phyloP scores from a whole-genome alignment of 768 basidiomycete genomes.

The Hypsizygus marmoreus region DNA sequence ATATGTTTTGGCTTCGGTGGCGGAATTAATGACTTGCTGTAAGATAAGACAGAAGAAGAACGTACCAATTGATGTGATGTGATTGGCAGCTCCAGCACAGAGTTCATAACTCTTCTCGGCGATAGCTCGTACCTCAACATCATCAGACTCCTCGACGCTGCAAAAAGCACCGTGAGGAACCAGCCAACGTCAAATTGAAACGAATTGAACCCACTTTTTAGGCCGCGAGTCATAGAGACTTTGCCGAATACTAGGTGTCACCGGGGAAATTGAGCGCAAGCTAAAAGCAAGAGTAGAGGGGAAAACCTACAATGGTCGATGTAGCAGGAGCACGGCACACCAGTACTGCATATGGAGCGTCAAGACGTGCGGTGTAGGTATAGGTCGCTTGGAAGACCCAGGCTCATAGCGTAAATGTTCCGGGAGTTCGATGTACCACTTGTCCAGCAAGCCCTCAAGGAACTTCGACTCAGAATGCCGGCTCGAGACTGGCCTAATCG shows the following conservation, averaged over 20 bases:
- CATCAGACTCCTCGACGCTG: constrained; percentile 45
- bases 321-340: constrained; percentile 74
- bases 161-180: constrained; percentile 10
- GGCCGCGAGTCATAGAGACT: constrained; percentile 30
- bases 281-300: constrained; percentile 1
- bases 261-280: too few relatives aligned
- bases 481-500: constrained; percentile 55
- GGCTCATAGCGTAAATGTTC: constrained; percentile 67
- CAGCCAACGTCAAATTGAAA: not conserved
- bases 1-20: constrained; percentile 53
- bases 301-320: constrained; percentile 73
- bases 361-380: constrained; percentile 64
- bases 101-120: constrained; percentile 71
- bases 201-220: constrained; percentile 36
- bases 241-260: constrained; percentile 41
- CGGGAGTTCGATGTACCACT: constrained; percentile 75
- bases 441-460: constrained; percentile 65
- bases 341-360: constrained; percentile 87
- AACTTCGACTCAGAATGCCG: constrained; percentile 59
- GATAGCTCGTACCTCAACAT: constrained; percentile 52
- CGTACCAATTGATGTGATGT: constrained; percentile 70
- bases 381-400: constrained; percentile 40
- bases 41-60: not conserved
- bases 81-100: constrained; percentile 77
- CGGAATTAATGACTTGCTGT: not conserved